These are phyloP conservation scores for Crucihimalaya himalaica DNA, from an alignment of 345 rosid species.

Conservation along the genomic window DNA sequence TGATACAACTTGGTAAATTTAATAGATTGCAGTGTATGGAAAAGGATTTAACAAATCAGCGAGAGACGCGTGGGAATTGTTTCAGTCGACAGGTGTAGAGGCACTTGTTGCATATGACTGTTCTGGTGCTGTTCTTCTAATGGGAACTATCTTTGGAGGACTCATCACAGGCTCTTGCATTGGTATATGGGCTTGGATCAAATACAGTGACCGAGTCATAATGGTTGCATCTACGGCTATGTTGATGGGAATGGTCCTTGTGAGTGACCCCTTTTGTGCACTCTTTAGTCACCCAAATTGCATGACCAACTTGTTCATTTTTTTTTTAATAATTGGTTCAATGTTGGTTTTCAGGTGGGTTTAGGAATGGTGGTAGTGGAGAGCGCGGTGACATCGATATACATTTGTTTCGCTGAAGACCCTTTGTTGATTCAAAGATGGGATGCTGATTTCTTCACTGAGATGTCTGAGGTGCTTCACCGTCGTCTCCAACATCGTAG, in stretches of 20 bases:
- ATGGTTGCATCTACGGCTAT: constrained; percentile 94
- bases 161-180: constrained; percentile 87
- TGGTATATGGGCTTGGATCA: constrained; percentile 82
- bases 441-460: constrained; percentile 69
- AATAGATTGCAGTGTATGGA: constrained; percentile 85
- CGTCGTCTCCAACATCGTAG: constrained; percentile 88
- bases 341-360: constrained; percentile 62
- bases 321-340: neutral
- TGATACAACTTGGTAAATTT: neutral
- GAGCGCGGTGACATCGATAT: constrained; percentile 90
- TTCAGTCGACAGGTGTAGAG: constrained; percentile 98
- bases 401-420: constrained; percentile 91
- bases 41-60: constrained; percentile 94
- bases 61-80: constrained; percentile 96
- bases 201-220: constrained; percentile 57
- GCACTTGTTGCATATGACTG: constrained; percentile 96
- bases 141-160: constrained; percentile 90
- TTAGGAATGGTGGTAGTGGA: constrained; percentile 92
- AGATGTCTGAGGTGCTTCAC: constrained; percentile 78
- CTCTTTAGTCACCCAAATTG: neutral
- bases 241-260: constrained; percentile 98
- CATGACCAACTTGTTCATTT: neutral
- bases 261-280: constrained; percentile 39
- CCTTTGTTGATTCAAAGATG: constrained; percentile 73
- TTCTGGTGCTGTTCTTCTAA: constrained; percentile 89